Conservation (phyloP, 495 filamentous ascomycete species). For the Neurospora sp. region DNA sequence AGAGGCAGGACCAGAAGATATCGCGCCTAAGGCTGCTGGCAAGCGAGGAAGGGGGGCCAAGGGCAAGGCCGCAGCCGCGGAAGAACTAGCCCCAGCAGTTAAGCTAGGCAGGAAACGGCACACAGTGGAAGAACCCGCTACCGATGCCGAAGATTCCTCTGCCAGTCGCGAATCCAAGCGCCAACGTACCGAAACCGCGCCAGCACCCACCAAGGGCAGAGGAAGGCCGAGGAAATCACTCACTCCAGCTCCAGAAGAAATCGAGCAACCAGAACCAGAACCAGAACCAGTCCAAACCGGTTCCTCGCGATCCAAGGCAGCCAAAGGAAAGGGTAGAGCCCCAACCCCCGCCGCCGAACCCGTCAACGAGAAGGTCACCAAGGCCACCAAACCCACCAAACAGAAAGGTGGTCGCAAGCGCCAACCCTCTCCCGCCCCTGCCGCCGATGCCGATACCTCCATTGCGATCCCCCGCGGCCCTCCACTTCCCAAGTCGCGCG, state of each 20-base stretch:
- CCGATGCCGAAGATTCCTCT: neutral
- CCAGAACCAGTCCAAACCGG: neutral
- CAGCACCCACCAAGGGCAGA: neutral
- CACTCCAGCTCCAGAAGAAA: neutral
- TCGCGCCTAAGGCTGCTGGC: neutral
- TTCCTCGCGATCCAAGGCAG: neutral
- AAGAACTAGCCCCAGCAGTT: neutral
- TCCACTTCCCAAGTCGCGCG: conserved; percentile 46
- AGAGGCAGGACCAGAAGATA: conserved; percentile 7
- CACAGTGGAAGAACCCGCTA: neutral
- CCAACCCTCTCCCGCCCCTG: conserved; percentile 27
- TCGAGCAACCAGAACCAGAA: neutral
- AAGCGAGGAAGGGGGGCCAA: neutral
- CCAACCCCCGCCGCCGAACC: neutral
- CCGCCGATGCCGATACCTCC: conserved; percentile 22
- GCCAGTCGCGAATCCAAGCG: neutral
- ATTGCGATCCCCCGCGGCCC: conserved; percentile 35
- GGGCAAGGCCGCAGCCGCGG: neutral
- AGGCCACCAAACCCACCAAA: conserved; percentile 3
- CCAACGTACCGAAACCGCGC: neutral
- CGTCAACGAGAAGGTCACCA: neutral
- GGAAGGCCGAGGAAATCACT: neutral
- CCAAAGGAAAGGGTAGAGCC: neutral
- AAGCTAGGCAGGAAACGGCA: neutral
- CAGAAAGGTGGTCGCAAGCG: conserved; percentile 28